These are phyloP conservation scores for Linnemannia schmuckeri DNA, from an alignment of 192 early-diverging fungal species.

Conservation along the genomic window DNA sequence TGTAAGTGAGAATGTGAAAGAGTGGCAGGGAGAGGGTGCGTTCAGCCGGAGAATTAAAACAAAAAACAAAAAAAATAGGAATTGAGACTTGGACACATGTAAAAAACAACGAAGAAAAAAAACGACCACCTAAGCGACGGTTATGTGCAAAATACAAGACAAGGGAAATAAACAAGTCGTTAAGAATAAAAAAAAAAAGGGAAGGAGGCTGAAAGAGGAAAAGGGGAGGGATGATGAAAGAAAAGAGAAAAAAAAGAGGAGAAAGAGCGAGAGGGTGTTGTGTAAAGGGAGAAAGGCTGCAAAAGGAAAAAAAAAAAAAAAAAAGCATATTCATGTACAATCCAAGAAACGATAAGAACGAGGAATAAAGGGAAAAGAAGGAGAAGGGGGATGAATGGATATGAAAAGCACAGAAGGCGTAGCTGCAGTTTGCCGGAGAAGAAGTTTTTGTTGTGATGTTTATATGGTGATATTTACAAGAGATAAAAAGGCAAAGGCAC, in stretches of 20 bases:
- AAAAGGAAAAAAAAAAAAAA: background rate
- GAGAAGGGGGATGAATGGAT: background rate
- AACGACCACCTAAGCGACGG: background rate
- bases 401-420: background rate
- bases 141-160: background rate
- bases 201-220: background rate
- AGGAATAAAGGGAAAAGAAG: background rate
- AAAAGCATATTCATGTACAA: background rate
- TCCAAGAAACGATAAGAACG: background rate
- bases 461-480: background rate
- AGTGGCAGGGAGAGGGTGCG: background rate
- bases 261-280: background rate
- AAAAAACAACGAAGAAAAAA: background rate
- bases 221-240: background rate
- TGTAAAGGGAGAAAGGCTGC: background rate
- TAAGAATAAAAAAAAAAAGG: constrained; percentile 4
- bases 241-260: constrained; percentile 1
- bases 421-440: background rate
- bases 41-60: constrained; percentile 34
- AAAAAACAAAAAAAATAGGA: background rate
- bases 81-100: background rate
- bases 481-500: background rate
- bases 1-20: background rate
- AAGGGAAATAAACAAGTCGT: background rate
- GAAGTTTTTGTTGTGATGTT: background rate